phyloP scores from a whole-genome alignment of 2,329 filamentous ascomycete species.

The Clarireedia hainanense region DNA sequence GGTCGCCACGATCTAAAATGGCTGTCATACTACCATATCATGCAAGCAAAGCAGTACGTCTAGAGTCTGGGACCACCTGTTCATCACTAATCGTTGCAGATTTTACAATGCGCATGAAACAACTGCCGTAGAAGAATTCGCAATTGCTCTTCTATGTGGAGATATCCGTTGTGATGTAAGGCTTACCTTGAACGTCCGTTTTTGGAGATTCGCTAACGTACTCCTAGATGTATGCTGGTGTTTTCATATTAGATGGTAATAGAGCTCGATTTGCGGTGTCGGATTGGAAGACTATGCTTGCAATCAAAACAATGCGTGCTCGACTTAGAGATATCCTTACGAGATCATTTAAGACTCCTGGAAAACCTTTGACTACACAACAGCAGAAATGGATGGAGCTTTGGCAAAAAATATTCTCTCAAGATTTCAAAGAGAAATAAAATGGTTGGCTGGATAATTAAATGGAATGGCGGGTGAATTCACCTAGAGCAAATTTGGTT shows the following conservation, averaged over 20 bases:
- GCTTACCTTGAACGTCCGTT: slow-evolving; percentile 2
- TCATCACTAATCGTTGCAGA: slow-evolving; percentile 29
- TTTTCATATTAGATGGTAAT: slow-evolving; percentile 81
- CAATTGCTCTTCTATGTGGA: slow-evolving; percentile 76
- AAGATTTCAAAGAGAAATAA: slow-evolving; percentile 27
- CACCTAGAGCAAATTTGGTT: too few species aligned
- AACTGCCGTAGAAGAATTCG: slow-evolving; percentile 70
- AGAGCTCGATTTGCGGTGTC: slow-evolving; percentile 73
- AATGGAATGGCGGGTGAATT: neutral
- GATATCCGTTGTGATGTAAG: slow-evolving; percentile 79
- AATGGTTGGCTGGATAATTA: neutral
- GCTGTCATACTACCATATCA: slow-evolving; percentile 94
- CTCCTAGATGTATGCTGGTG: slow-evolving; percentile 70
- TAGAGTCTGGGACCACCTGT: too few species aligned
- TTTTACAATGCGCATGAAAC: slow-evolving; percentile 89
- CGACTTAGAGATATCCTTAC: slow-evolving; percentile 70
- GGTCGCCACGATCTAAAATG: slow-evolving; percentile 60
- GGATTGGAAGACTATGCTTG: slow-evolving; percentile 86
- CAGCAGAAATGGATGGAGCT: slow-evolving; percentile 68
- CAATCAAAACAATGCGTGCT: slow-evolving; percentile 71
- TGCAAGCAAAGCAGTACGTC: slow-evolving; percentile 76
- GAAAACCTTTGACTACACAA: slow-evolving; percentile 53
- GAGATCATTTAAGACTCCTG: slow-evolving; percentile 60
- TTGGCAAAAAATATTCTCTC: slow-evolving; percentile 62
- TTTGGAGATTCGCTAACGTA: slow-evolving; percentile 12